Conservation (phyloP, 129 eudicot species). For the Silybum marianum region DNA sequence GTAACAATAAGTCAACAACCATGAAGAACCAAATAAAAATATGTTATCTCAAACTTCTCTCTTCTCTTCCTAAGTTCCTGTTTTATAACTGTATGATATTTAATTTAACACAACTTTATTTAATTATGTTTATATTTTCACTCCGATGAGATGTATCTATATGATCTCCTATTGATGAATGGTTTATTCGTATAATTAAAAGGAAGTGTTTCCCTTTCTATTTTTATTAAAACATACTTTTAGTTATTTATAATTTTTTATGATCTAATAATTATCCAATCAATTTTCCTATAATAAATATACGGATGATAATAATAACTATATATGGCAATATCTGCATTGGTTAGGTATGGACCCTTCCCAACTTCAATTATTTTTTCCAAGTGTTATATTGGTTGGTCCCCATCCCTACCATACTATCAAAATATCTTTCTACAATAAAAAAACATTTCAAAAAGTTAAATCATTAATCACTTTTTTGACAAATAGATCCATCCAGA, state of each 20-base stretch:
- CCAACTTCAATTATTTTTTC: slow-evolving; percentile 3
- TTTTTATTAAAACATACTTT: background rate
- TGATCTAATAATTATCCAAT: background rate
- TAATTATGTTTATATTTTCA: no score
- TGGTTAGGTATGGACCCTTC: background rate
- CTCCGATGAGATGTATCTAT: no score
- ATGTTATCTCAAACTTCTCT: no score
- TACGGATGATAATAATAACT: background rate
- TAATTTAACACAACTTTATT: no score
- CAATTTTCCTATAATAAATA: background rate
- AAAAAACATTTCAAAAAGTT: no score
- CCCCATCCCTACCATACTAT: slow-evolving; percentile 1
- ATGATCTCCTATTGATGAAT: no score
- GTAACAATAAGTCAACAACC: no score
- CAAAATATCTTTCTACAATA: slow-evolving; percentile 7
- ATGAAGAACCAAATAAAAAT: background rate
- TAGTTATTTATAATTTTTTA: background rate
- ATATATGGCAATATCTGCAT: background rate
- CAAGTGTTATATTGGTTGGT: slow-evolving; percentile 13
- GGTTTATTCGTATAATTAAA: no score
- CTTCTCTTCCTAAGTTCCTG: no score
- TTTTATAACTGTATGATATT: no score
- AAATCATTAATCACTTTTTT: no score
- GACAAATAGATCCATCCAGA: background rate
- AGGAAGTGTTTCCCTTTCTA: background rate